Base-by-base conservation (phyloP, 129 eudicot species). In the Pittosporum tobira region DNA sequence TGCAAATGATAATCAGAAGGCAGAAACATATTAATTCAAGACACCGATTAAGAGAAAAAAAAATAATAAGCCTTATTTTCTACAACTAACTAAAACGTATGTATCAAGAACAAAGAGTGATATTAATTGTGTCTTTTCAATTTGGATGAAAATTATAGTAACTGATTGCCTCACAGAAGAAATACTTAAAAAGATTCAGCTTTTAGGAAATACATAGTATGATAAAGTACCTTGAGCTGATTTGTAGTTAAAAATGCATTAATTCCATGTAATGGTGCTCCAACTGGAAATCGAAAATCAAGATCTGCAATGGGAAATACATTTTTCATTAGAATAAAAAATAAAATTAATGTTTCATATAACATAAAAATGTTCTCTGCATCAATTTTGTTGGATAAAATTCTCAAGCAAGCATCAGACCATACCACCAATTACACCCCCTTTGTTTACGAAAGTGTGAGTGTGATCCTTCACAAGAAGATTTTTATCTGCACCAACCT, bases 401-500 rank as follows among this genome's bases (percentile, higher is more conserved):
- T 11, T 26, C 27, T 53, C 44, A 65, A 67, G 10, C 21, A 68
- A 22, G 65, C 51, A 52, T 59, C 4, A 63, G 63, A 54, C 38
- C 61, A 71, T 85, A 90, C 98, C 98, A 2, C 98, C 95, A 57
- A 90, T 73, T 68, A 80, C 94, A 63, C 98, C 98, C 67, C 95
- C 95, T 73, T 63, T 86, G 76, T 90, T 90, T 23, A 90, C 95
- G 62, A 90, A 90, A 60, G 94, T 90, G 77, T 90, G 98, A 68
- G 98, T 90, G 38, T 90, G 98, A 71, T 90, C 98, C 82, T 90
- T 90, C 68, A 90, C 98, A 44, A 90, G 95, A 46, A 90, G 81
- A 77, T 90, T 90, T 63, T 80, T 90, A 14, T 86, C 95, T 37
- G 95, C 95, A n/a, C 98, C 98, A 48, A 90, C 98, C 98, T 90